Evolutionary conservation across 2,329 filamentous ascomycete species (phyloP), one percentile per base, ranked within the genome.

Genomic region (Talaromyces amestolkiae): DNA sequence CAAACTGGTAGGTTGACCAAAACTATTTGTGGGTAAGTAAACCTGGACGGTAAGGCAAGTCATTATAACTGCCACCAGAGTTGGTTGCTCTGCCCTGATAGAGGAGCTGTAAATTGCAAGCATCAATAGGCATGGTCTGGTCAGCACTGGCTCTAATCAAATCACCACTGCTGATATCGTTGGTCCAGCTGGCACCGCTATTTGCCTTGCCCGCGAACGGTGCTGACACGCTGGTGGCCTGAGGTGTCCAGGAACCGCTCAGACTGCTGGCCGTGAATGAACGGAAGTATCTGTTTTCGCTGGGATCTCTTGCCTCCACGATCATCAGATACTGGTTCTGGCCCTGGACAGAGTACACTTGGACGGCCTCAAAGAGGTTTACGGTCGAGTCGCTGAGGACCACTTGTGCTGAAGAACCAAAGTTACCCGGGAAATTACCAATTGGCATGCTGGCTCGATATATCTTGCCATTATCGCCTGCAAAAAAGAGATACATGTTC

Each of bases 401-500:
- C 0, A 83, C 75, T 2, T 80, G 82, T 0, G 79, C 83, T 0
- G 79, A 63, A 0, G 79, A 77, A 66, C 87, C 86, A 71, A 90
- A 89, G 73, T 74, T 82, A 41, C 83, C 82, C 0, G 88, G 88
- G 80, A 90, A 90, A 66, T 85, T 83, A 51, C 75, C 81, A 24
- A 89, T 84, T 39, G 87, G 81, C 85, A 89, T 89, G 72, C 82
- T 85, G 60, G 86, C 73, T 0, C 87, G 82, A 77, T 90, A 90
- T 71, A 90, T 87, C 54, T 83, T 84, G 74, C 88, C 88, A 68
- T 90, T 88, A 76, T 90, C 88, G 7, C 86, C 88, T 0, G 82
- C 81, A 69, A 89, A 90, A 83, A 90, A 90, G 6, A 90, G 78
- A 70, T 89, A 89, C 86, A 89, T 89, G 76, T 84, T 83, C 7